Conservation (phyloP, 2,329 filamentous ascomycete species). For the Metarhizium robertsii region DNA sequence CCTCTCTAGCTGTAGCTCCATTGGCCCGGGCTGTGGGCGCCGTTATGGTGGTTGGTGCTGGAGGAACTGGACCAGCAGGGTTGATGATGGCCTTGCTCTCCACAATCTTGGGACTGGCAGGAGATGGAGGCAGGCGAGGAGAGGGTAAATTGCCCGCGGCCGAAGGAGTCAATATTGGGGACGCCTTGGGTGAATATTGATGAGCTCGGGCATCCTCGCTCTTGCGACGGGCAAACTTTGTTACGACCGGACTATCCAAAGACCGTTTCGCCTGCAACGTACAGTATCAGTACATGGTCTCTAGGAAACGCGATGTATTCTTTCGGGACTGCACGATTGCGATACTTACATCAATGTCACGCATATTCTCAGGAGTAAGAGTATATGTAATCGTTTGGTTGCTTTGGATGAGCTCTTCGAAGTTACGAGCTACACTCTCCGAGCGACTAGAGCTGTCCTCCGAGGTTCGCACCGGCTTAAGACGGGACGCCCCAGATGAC, state of each 20-base stretch:
- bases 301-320: background rate
- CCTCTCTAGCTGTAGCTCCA: constrained; percentile 52
- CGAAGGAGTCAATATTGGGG: constrained; percentile 32
- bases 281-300: constrained; percentile 8
- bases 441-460: constrained; percentile 44
- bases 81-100: constrained; percentile 9
- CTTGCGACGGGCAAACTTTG: constrained; percentile 30
- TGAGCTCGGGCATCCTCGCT: constrained; percentile 35
- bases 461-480: constrained; percentile 46
- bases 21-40: constrained; percentile 14
- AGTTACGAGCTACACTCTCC: constrained; percentile 55
- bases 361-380: constrained; percentile 70
- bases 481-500: constrained; percentile 39
- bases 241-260: constrained; percentile 30
- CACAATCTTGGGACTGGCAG: constrained; percentile 3
- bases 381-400: constrained; percentile 78
- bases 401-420: constrained; percentile 74
- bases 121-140: constrained; percentile 4
- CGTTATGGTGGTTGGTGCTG: constrained; percentile 13
- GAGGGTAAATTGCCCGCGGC: constrained; percentile 18
- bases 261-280: constrained; percentile 29
- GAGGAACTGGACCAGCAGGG: constrained; percentile 12
- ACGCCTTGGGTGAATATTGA: constrained; percentile 35
- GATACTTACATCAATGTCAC: constrained; percentile 58
- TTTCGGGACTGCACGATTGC: background rate